These are phyloP conservation scores for Fusarium haematococcum DNA, from an alignment of 2,329 filamentous ascomycete genomes.

Conservation along the genomic window DNA sequence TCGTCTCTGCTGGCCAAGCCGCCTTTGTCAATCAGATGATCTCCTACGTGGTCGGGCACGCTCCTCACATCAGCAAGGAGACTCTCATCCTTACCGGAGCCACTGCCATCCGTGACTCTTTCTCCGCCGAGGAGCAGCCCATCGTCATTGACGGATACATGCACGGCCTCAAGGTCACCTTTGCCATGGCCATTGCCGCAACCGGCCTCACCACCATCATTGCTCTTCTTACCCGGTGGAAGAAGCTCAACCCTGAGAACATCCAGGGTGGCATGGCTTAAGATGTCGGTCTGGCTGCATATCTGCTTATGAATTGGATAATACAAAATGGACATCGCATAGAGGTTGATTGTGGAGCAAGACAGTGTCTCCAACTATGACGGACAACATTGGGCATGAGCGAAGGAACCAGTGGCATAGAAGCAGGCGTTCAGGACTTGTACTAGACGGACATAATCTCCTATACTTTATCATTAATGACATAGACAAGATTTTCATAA, in stretches of 20 bases:
- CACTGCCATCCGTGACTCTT: conserved; percentile 66
- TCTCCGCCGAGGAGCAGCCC: conserved; percentile 60
- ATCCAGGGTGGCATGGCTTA: conserved; percentile 48
- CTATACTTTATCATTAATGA: conserved; percentile 16
- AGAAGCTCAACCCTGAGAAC: conserved; percentile 50
- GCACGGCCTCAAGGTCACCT: conserved; percentile 70
- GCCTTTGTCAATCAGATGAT: conserved; percentile 61
- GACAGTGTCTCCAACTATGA: neutral
- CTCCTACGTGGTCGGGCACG: conserved; percentile 47
- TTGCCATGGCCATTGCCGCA: conserved; percentile 67
- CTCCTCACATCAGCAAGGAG: conserved; percentile 51
- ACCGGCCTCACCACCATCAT: conserved; percentile 55
- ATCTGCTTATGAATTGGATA: neutral
- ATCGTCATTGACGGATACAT: conserved; percentile 72
- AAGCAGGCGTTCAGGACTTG: conserved; percentile 15
- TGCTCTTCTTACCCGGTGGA: conserved; percentile 52
- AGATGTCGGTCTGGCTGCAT: neutral
- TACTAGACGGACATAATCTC: conserved; percentile 15
- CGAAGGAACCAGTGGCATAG: conserved; percentile 5
- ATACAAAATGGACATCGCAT: neutral
- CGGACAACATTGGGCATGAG: neutral
- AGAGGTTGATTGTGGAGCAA: neutral
- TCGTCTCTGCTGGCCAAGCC: conserved; percentile 61
- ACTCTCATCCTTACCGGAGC: conserved; percentile 58
- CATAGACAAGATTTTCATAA: conserved; percentile 3